Evolutionary conservation across 1,139 yeast genomes (phyloP).

Genomic region (Sugiyamaella neomexicana): DNA sequence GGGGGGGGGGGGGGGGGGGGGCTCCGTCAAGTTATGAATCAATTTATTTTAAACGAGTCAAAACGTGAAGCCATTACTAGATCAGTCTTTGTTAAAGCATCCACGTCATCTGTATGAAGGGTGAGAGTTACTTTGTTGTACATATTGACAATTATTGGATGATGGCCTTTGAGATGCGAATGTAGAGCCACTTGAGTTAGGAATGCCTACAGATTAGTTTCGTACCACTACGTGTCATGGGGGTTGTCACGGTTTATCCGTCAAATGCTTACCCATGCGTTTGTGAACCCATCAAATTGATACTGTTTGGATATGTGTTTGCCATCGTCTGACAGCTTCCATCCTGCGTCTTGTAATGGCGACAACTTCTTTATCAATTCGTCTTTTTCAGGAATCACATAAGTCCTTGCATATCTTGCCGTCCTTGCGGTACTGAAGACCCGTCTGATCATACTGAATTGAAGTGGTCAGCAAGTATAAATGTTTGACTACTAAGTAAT

Average conservation of each 20-base stretch:
- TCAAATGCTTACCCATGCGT: constrained; percentile 30
- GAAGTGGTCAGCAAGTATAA: too few species aligned
- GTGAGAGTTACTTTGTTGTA: constrained; percentile 61
- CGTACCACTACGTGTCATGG: too few species aligned
- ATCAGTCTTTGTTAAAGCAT: constrained; percentile 58
- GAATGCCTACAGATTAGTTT: constrained; percentile 46
- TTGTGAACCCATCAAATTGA: constrained; percentile 27
- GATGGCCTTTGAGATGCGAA: constrained; percentile 66
- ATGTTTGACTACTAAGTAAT: too few species aligned
- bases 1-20: too few species aligned
- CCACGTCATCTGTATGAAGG: constrained; percentile 68
- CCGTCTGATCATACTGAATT: background rate
- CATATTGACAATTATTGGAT: constrained; percentile 50
- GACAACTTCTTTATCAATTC: constrained; percentile 3
- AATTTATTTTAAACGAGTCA: constrained; percentile 35
- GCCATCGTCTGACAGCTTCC: constrained; percentile 20
- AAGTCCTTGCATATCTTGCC: background rate
- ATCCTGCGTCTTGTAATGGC: constrained; percentile 18
- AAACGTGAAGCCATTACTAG: constrained; percentile 57
- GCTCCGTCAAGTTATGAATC: background rate
- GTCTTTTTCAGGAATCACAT: constrained; percentile 1
- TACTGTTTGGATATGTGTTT: constrained; percentile 22
- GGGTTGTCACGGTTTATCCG: constrained; percentile 12
- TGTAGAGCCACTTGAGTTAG: constrained; percentile 60
- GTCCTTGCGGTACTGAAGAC: too few species aligned